These are phyloP conservation scores for Elaeagnus macrophylla DNA, from an alignment of 306 rosid genomes.

Conservation along the genomic window DNA sequence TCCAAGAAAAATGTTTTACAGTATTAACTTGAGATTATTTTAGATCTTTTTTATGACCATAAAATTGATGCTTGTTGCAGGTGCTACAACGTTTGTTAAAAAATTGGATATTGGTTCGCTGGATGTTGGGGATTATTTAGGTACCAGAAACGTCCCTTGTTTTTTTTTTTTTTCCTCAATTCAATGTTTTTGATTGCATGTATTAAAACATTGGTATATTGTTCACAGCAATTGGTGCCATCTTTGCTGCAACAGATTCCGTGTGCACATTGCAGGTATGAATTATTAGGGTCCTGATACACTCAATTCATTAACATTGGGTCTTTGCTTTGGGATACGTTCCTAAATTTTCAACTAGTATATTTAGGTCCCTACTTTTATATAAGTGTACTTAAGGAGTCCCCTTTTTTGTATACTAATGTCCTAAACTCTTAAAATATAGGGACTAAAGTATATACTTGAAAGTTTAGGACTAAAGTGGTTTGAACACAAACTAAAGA, in stretches of 20 bases:
- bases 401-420: too few relatives aligned
- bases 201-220: conserved; percentile 6
- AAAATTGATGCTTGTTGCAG: conserved; percentile 48
- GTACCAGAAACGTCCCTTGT: conserved; percentile 29
- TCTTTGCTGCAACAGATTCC: conserved; percentile 97
- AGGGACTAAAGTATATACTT: too few relatives aligned
- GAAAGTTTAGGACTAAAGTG: too few relatives aligned
- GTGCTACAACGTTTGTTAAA: conserved; percentile 55
- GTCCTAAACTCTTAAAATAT: too few relatives aligned
- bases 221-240: conserved; percentile 83
- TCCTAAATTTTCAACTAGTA: too few relatives aligned
- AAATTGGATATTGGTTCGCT: conserved; percentile 56
- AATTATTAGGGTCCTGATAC: too few relatives aligned
- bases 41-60: conserved; percentile 14
- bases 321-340: too few relatives aligned
- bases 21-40: conserved; percentile 1
- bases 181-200: conserved; percentile 7
- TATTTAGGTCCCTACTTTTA: too few relatives aligned
- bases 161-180: conserved; percentile 8
- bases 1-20: too few relatives aligned
- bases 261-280: conserved; percentile 97
- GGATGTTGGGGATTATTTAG: conserved; percentile 66
- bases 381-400: too few relatives aligned
- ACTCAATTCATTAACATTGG: too few relatives aligned
- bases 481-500: too few relatives aligned